Percentiles rank a stretch among this genome's conserved stretches.
phyloP scores from a whole-genome alignment of 306 rosid species.

The Lathyrus sativus region DNA sequence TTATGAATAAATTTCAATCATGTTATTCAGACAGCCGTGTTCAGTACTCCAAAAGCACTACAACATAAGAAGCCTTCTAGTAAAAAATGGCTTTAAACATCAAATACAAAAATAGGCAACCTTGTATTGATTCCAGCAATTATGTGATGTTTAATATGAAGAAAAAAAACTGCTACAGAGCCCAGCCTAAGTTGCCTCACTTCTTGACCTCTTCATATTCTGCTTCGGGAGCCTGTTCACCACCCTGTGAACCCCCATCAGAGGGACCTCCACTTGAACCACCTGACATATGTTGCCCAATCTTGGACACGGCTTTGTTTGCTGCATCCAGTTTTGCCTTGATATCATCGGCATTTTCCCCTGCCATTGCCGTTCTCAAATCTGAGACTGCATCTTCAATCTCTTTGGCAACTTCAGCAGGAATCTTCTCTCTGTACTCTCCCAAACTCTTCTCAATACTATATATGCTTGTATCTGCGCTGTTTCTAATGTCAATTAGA shows the following conservation, averaged over 20 bases:
- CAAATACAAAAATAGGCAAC: conserved; percentile 42
- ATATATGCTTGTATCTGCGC: conserved; percentile 82
- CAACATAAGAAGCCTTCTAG: conserved; percentile 34
- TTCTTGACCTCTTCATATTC: conserved; percentile 94
- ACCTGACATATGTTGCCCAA: conserved; percentile 86
- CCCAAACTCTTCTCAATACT: conserved; percentile 85
- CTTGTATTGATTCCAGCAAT: conserved; percentile 16
- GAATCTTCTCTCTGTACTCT: conserved; percentile 84
- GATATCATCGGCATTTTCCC: conserved; percentile 67
- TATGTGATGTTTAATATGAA: conserved; percentile 19
- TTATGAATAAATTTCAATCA: conserved; percentile 19
- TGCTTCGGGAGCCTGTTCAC: conserved; percentile 85
- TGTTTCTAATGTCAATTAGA: conserved; percentile 79
- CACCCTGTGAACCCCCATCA: conserved; percentile 75
- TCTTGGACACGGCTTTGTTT: conserved; percentile 89
- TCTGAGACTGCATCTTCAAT: conserved; percentile 81
- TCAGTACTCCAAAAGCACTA: conserved; percentile 26
- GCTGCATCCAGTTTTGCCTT: conserved; percentile 80
- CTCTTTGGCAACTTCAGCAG: conserved; percentile 75
- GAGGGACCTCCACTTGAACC: conserved; percentile 66
- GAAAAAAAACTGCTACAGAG: not conserved
- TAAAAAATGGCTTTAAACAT: conserved; percentile 36
- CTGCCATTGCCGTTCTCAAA: conserved; percentile 63
- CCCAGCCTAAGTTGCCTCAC: conserved; percentile 32
- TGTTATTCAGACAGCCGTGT: conserved; percentile 28